Percentiles rank a stretch among this genome's conserved stretches.
These are phyloP conservation scores for Cichorium intybus DNA, from an alignment of 140 eudicot species.

Conservation along the genomic window DNA sequence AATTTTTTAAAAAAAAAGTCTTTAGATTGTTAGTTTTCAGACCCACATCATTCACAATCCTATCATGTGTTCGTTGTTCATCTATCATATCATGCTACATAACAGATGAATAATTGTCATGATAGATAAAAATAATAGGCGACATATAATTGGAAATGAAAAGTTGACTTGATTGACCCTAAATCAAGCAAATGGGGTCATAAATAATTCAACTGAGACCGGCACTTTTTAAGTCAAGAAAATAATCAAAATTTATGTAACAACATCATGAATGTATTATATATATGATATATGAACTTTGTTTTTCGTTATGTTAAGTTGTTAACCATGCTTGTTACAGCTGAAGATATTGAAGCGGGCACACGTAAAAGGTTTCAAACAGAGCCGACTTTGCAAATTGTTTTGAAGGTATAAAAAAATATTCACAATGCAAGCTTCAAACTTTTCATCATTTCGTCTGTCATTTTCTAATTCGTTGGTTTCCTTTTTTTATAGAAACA, in stretches of 20 bases:
- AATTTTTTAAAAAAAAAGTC: slow-evolving; percentile 1
- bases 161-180: not conserved
- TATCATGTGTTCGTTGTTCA: not conserved
- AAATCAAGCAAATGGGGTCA: not conserved
- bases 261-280: not conserved
- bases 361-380: slow-evolving; percentile 51
- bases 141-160: not conserved
- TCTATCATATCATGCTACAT: not conserved
- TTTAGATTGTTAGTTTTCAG: slow-evolving; percentile 10
- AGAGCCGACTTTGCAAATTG: slow-evolving; percentile 74
- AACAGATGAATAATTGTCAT: too few species aligned
- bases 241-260: not conserved
- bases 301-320: not conserved
- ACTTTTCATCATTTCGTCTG: not conserved
- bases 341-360: slow-evolving; percentile 83
- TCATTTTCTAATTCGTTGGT: not conserved
- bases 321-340: slow-evolving; percentile 42
- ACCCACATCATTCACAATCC: slow-evolving; percentile 8
- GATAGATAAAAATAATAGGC: not conserved
- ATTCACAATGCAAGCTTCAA: slow-evolving; percentile 1
- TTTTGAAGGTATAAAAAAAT: slow-evolving; percentile 54
- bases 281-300: not conserved
- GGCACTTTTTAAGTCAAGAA: not conserved
- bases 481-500: not conserved
- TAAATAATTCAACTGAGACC: not conserved